Conservation (phyloP, 1,284 basidiomycete species). For the Cryptococcus sp. region DNA sequence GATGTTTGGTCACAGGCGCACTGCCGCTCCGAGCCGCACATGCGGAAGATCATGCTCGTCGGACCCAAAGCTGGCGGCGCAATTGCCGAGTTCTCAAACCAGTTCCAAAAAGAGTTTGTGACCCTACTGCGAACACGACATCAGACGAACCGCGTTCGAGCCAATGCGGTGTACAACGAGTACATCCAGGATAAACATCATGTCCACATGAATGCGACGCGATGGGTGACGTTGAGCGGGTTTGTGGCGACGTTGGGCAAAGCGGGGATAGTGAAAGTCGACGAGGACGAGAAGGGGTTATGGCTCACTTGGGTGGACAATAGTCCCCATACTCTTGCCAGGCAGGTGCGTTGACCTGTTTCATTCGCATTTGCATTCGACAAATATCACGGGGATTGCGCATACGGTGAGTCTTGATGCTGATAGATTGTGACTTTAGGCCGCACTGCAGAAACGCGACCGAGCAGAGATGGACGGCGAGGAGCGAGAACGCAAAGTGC, state of each 20-base stretch:
- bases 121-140: slow-evolving; percentile 72
- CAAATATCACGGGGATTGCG: no score
- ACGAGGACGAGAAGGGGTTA: slow-evolving; percentile 98
- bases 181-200: slow-evolving; percentile 94
- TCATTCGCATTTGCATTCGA: not conserved
- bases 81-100: slow-evolving; percentile 83
- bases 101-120: slow-evolving; percentile 93
- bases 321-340: slow-evolving; percentile 86
- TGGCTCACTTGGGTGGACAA: slow-evolving; percentile 97
- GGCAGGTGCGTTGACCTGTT: slow-evolving; percentile 63
- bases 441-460: slow-evolving; percentile 89
- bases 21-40: slow-evolving; percentile 59
- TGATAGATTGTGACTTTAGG: slow-evolving; percentile 55
- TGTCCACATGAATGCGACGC: slow-evolving; percentile 97
- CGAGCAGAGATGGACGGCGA: slow-evolving; percentile 89
- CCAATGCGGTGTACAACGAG: slow-evolving; percentile 97
- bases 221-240: slow-evolving; percentile 95
- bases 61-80: slow-evolving; percentile 89
- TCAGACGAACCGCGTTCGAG: slow-evolving; percentile 87
- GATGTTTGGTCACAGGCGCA: slow-evolving; percentile 34
- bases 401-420: not conserved
- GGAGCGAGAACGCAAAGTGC: slow-evolving; percentile 83
- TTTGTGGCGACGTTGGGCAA: slow-evolving; percentile 91
- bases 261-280: slow-evolving; percentile 83
- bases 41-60: slow-evolving; percentile 93